A percentile compares a stretch with the other conserved stretches of the same genome.
phyloP scores from a whole-genome alignment of 2,329 filamentous ascomycete species.

The Fusarium circinatum region DNA sequence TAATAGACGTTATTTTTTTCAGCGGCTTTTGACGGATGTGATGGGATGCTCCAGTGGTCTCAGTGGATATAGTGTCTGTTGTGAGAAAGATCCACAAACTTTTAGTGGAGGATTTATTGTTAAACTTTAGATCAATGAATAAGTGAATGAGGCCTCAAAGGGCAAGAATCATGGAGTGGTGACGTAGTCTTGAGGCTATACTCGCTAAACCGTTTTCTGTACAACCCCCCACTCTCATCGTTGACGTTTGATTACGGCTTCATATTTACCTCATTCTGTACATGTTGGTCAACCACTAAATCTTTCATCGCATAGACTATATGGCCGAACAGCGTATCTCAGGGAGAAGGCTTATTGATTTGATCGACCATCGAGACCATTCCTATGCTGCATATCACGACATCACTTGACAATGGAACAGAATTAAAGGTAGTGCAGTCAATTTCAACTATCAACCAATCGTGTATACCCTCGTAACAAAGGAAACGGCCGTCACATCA shows the following conservation, averaged over 20 bases:
- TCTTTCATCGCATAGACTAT: background rate
- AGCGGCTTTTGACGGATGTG: background rate
- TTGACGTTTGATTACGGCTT: background rate
- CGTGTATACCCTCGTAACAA: conserved; percentile 32
- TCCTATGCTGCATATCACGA: no score
- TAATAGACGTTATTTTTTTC: background rate
- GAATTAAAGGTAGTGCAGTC: background rate
- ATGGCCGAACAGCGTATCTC: no score
- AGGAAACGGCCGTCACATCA: conserved; percentile 31
- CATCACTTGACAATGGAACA: background rate
- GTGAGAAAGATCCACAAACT: background rate
- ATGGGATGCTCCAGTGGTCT: background rate
- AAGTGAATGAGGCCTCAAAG: background rate
- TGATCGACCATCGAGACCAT: rapidly evolving
- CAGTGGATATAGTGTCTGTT: background rate
- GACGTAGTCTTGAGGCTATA: conserved; percentile 29
- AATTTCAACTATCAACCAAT: conserved; percentile 36
- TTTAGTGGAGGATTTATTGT: background rate
- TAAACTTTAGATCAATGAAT: background rate
- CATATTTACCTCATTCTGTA: background rate
- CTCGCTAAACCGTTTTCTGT: conserved; percentile 21
- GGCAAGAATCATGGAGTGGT: conserved; percentile 1
- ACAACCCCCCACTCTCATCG: background rate
- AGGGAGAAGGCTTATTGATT: no score
- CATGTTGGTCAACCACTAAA: background rate